Conservation (phyloP, 805 yeast species). For the Candida ulmi region DNA sequence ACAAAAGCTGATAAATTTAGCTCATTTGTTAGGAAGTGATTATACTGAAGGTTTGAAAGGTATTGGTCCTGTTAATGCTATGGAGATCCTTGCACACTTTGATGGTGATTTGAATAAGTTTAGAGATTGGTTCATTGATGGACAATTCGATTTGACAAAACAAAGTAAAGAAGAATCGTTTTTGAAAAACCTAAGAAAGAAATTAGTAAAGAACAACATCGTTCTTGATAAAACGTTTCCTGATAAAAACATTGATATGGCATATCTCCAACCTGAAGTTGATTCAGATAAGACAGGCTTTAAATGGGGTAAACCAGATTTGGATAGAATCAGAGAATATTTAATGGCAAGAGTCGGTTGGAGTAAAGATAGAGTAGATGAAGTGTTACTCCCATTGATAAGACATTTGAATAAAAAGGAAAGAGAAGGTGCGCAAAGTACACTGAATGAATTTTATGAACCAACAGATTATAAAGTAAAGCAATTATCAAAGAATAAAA, state of each 20-base stretch:
- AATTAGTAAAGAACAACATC: conserved; percentile 48
- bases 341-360: conserved; percentile 73
- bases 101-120: conserved; percentile 32
- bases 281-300: conserved; percentile 75
- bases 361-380: conserved; percentile 71
- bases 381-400: conserved; percentile 79
- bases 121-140: conserved; percentile 35
- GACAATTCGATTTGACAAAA: conserved; percentile 35
- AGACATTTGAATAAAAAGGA: conserved; percentile 66
- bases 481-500: conserved; percentile 47
- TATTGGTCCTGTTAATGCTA: conserved; percentile 88
- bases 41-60: conserved; percentile 92
- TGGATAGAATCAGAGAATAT: conserved; percentile 70
- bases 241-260: conserved; percentile 58
- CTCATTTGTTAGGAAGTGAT: conserved; percentile 86
- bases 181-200: conserved; percentile 50
- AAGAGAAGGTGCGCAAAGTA: conserved; percentile 49
- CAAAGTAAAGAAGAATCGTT: conserved; percentile 41
- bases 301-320: conserved; percentile 86
- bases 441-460: conserved; percentile 65
- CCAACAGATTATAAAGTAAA: conserved; percentile 39
- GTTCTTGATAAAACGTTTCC: conserved; percentile 66
- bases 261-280: conserved; percentile 77
- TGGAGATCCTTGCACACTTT: conserved; percentile 88
- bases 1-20: conserved; percentile 67